These are phyloP conservation scores for Plantago lanceolata DNA, from an alignment of 305 asterid genomes.

Conservation along the genomic window DNA sequence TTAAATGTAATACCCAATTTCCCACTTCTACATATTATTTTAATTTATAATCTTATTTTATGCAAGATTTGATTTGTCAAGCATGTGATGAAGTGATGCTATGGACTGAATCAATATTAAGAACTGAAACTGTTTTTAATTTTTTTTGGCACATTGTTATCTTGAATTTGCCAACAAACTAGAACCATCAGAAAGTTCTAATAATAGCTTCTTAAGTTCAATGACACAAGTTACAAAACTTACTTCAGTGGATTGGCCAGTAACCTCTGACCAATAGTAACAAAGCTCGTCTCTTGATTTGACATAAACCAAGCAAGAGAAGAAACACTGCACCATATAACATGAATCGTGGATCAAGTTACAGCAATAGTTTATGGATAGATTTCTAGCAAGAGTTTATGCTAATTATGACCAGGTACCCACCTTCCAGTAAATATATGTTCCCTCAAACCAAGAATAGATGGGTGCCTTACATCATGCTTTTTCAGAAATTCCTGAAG, in stretches of 20 bases:
- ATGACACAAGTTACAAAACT: slow-evolving; percentile 33
- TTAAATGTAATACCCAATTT: too few relatives aligned
- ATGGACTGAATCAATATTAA: background rate
- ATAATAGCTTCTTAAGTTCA: background rate
- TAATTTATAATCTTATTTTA: too few relatives aligned
- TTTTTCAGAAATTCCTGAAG: slow-evolving; percentile 88
- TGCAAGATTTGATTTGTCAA: background rate
- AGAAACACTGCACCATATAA: slow-evolving; percentile 82
- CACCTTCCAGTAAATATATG: slow-evolving; percentile 99
- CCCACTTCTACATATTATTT: too few relatives aligned
- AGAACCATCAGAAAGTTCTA: background rate
- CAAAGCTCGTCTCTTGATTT: slow-evolving; percentile 96
- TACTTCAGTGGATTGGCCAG: slow-evolving; percentile 96
- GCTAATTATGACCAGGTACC: slow-evolving; percentile 21
- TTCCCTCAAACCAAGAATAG: slow-evolving; percentile 94
- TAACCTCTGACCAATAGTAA: slow-evolving; percentile 92
- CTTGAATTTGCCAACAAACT: too few relatives aligned
- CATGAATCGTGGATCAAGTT: slow-evolving; percentile 24
- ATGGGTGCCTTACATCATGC: slow-evolving; percentile 89
- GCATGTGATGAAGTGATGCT: background rate
- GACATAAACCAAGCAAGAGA: slow-evolving; percentile 99
- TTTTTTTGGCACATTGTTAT: too few relatives aligned
- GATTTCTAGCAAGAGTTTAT: slow-evolving; percentile 11
- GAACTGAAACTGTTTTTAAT: background rate
- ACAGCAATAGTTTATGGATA: slow-evolving; percentile 11